A percentile compares a stretch with the other conserved stretches of the same genome.
Conservation (phyloP, 2,329 filamentous ascomycete species). For the Plenodomus biglobosus region DNA sequence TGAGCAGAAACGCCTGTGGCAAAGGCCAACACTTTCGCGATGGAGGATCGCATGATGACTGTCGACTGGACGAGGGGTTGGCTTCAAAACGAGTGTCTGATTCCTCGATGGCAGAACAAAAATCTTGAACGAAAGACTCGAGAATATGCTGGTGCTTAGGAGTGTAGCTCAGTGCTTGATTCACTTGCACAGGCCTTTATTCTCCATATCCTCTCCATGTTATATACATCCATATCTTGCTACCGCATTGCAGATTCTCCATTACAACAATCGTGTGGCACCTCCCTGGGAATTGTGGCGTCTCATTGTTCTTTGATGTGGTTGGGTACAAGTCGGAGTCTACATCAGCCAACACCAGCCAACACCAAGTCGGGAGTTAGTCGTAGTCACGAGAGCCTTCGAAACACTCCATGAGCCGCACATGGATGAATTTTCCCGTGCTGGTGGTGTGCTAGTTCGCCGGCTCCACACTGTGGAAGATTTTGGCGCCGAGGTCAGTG, state of each 20-base stretch:
- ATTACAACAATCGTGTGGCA: not conserved
- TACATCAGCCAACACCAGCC: not conserved
- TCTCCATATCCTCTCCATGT: not conserved
- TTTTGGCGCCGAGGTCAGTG: not conserved
- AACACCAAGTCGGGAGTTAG: not conserved
- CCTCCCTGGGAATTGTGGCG: not conserved
- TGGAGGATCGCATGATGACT: constrained; percentile 21
- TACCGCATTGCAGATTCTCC: not conserved
- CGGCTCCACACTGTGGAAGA: not conserved
- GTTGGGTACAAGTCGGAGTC: not conserved
- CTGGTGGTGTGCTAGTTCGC: not conserved
- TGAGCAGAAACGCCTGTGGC: constrained; percentile 27
- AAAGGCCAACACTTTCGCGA: constrained; percentile 21
- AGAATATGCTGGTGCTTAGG: not conserved
- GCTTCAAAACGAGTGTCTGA: not conserved
- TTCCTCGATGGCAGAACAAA: not conserved
- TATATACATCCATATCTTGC: not conserved
- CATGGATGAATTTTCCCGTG: not conserved
- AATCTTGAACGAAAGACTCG: not conserved
- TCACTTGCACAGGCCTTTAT: not conserved
- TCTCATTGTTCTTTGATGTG: not conserved
- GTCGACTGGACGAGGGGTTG: not conserved
- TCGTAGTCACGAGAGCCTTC: not conserved
- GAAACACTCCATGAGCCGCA: not conserved
- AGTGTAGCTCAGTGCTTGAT: not conserved